A percentile compares a stretch with the other conserved stretches of the same genome.
phyloP scores from a whole-genome alignment of 352 stramenopile species.

The Phytophthora hybrid region DNA sequence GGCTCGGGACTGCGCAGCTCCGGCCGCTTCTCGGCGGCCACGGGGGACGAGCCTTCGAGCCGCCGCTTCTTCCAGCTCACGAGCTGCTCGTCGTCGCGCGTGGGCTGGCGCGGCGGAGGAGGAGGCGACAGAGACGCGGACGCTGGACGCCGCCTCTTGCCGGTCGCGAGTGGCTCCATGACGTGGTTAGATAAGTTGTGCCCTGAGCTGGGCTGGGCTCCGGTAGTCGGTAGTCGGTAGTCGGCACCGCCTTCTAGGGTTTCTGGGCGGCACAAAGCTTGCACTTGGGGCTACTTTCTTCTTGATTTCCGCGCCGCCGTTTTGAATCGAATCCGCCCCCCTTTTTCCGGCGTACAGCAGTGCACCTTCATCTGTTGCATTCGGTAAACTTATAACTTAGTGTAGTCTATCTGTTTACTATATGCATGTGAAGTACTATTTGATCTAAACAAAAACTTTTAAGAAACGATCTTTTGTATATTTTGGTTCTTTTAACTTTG shows the following conservation, averaged over 20 bases:
- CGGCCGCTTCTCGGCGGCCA: conserved; percentile 6
- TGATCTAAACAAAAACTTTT: too few species aligned
- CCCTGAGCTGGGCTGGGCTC: too few species aligned
- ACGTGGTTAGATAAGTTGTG: neutral
- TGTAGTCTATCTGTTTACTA: neutral
- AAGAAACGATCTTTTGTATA: neutral
- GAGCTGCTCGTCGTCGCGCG: conserved; percentile 19
- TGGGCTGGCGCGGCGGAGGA: conserved; percentile 20
- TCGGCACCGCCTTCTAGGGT: conserved; percentile 27
- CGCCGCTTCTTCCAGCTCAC: conserved; percentile 17
- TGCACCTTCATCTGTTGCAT: neutral
- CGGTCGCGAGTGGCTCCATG: conserved; percentile 34
- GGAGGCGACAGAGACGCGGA: conserved; percentile 27
- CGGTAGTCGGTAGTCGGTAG: neutral
- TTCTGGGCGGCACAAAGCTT: conserved; percentile 20
- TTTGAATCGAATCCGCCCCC: conserved; percentile 37
- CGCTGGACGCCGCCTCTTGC: conserved; percentile 34
- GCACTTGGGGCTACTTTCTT: conserved; percentile 41
- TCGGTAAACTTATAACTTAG: neutral
- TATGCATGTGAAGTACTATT: too few species aligned
- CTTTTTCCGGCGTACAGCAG: conserved; percentile 18
- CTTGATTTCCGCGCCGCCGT: conserved; percentile 28
- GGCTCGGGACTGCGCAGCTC: conserved; percentile 16
- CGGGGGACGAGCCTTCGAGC: neutral
- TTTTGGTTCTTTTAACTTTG: neutral